These are phyloP conservation scores for Colletotrichum theobromicola DNA, from an alignment of 2,329 filamentous ascomycete genomes.

Conservation along the genomic window DNA sequence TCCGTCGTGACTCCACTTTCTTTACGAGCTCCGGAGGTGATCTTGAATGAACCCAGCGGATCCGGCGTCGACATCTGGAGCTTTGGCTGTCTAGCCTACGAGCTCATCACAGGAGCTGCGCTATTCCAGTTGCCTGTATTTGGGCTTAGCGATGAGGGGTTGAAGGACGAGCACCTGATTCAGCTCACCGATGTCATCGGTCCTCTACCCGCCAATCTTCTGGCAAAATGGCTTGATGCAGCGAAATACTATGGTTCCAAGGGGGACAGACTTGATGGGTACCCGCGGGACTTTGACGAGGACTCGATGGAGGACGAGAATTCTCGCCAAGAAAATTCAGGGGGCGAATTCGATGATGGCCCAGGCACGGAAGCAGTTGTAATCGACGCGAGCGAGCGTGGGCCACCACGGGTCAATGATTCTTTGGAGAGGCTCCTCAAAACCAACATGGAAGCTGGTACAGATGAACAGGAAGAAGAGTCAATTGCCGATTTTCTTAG, in stretches of 20 bases:
- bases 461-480: neutral
- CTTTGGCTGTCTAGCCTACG: slow-evolving; percentile 25
- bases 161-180: slow-evolving; percentile 20
- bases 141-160: neutral
- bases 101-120: slow-evolving; percentile 18
- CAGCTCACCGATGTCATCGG: slow-evolving; percentile 21
- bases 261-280: neutral
- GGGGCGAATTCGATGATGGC: neutral
- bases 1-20: neutral
- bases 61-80: slow-evolving; percentile 24
- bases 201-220: slow-evolving; percentile 17
- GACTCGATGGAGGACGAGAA: neutral
- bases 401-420: neutral
- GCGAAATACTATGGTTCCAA: slow-evolving; percentile 14
- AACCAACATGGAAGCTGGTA: neutral
- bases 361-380: neutral
- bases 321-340: neutral
- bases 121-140: slow-evolving; percentile 10
- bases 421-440: neutral
- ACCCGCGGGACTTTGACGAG: neutral
- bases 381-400: neutral
- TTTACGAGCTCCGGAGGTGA: neutral
- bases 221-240: slow-evolving; percentile 16
- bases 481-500: neutral
- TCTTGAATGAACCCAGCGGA: neutral